phyloP scores from a whole-genome alignment of 768 basidiomycete genomes.

The Zangia roseola region DNA sequence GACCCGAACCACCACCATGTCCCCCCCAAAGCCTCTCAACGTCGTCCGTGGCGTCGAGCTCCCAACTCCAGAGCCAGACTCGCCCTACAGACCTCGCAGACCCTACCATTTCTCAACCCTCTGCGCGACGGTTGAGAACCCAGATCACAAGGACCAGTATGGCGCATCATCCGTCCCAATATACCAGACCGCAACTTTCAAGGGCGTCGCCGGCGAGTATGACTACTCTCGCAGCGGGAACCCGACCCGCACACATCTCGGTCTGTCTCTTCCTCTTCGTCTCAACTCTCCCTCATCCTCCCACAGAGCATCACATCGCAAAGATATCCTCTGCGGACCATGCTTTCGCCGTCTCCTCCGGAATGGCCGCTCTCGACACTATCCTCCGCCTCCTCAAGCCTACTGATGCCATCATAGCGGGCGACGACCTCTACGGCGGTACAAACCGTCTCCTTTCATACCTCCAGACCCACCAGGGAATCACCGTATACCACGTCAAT shows the following conservation, averaged over 20 bases:
- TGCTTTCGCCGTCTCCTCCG: slow-evolving; percentile 92
- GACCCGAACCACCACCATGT: slow-evolving; percentile 12
- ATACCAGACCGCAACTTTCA: slow-evolving; percentile 98
- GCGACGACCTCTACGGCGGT: slow-evolving; percentile 97
- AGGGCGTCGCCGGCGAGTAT: slow-evolving; percentile 85
- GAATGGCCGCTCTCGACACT: slow-evolving; percentile 97
- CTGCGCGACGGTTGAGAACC: slow-evolving; percentile 90
- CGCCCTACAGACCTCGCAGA: slow-evolving; percentile 62
- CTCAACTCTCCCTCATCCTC: not conserved
- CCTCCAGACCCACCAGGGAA: slow-evolving; percentile 82
- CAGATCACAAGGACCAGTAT: slow-evolving; percentile 91
- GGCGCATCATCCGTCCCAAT: slow-evolving; percentile 94
- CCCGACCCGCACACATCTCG: slow-evolving; percentile 92
- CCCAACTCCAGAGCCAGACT: slow-evolving; percentile 81
- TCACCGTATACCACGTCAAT: slow-evolving; percentile 90
- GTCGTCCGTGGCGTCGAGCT: slow-evolving; percentile 45
- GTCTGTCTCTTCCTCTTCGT: slow-evolving; percentile 42
- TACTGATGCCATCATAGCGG: slow-evolving; percentile 93
- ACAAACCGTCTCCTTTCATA: slow-evolving; percentile 94
- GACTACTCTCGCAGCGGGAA: slow-evolving; percentile 97
- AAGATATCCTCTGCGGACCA: slow-evolving; percentile 92
- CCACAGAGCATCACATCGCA: slow-evolving; percentile 90
- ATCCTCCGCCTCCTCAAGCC: slow-evolving; percentile 94
- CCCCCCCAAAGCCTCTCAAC: slow-evolving; percentile 4
- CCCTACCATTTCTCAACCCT: slow-evolving; percentile 89